Conservation (phyloP, 352 stramenopile genomes). For the Phytopythium aichiense region DNA sequence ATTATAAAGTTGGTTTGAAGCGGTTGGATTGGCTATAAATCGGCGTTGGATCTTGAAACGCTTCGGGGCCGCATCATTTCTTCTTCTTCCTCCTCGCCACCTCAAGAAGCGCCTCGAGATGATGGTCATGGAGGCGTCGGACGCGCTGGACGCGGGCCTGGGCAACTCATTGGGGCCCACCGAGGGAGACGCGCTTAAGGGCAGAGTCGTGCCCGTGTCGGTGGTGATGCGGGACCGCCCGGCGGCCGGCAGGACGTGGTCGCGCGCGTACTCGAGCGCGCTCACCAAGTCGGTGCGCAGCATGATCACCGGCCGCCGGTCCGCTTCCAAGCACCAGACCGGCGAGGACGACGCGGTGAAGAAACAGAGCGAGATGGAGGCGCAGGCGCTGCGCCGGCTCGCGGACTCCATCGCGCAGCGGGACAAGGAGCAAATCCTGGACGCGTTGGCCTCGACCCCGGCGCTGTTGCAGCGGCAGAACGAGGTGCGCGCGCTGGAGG, state of each 20-base stretch:
- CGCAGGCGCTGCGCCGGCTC: slow-evolving; percentile 21
- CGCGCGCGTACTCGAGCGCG: slow-evolving; percentile 31
- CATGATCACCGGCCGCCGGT: slow-evolving; percentile 29
- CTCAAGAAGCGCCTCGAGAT: slow-evolving; percentile 14
- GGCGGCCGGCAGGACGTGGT: slow-evolving; percentile 7
- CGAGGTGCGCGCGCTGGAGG: slow-evolving; percentile 13
- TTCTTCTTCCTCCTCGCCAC: background rate
- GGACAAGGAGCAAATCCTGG: slow-evolving; percentile 51
- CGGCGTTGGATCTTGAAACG: slow-evolving; percentile 25
- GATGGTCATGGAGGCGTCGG: slow-evolving; percentile 15
- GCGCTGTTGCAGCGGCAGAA: slow-evolving; percentile 23
- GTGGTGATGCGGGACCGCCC: slow-evolving; percentile 1
- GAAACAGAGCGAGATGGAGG: slow-evolving; percentile 17
- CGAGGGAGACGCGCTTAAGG: background rate
- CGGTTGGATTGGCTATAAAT: background rate
- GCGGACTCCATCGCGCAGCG: slow-evolving; percentile 30
- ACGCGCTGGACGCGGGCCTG: slow-evolving; percentile 8
- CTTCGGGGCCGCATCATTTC: slow-evolving; percentile 3
- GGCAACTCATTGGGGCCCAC: background rate
- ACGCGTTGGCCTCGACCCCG: slow-evolving; percentile 24
- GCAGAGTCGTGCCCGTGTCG: background rate
- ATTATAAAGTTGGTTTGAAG: background rate
- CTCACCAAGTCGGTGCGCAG: slow-evolving; percentile 52
- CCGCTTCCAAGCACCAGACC: background rate
- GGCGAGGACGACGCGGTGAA: slow-evolving; percentile 1